A percentile compares a stretch with the other conserved stretches of the same genome.
Evolutionary conservation across 192 early-diverging fungal species (phyloP).

Genomic region (Pilobolus umbonatus): DNA sequence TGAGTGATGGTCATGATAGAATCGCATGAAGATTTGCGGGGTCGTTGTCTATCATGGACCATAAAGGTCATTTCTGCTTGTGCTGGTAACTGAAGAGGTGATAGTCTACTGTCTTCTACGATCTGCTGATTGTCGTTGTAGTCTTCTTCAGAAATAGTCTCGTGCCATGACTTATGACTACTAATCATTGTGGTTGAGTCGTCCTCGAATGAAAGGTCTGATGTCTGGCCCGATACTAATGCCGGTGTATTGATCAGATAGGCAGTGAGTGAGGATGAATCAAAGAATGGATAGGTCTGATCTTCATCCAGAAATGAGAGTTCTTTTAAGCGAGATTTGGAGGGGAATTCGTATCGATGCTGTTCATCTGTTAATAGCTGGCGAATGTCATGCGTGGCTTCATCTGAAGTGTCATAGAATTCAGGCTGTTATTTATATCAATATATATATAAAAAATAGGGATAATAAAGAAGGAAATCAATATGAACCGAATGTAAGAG

Average conservation of each 20-base stretch:
- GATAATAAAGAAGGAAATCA: no score
- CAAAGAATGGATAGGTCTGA: conserved; percentile 12
- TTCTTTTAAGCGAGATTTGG: conserved; percentile 6
- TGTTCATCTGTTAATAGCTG: conserved; percentile 5
- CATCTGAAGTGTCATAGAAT: conserved; percentile 9
- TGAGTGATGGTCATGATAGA: conserved; percentile 8
- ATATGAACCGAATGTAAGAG: no score
- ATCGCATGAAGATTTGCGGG: conserved; percentile 12
- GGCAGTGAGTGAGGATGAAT: conserved; percentile 18
- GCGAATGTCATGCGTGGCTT: background rate
- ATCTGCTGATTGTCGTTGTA: conserved; percentile 6
- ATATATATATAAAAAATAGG: no score
- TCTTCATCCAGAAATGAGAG: conserved; percentile 11
- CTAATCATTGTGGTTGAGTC: background rate
- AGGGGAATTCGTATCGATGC: conserved; percentile 11
- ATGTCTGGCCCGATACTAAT: conserved; percentile 3
- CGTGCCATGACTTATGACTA: background rate
- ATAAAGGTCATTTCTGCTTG: conserved; percentile 1
- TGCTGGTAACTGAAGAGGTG: conserved; percentile 25
- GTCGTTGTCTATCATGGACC: background rate
- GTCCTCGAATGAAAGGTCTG: no score
- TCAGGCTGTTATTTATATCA: no score
- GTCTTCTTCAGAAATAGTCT: no score
- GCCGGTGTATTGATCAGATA: background rate
- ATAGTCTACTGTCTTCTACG: conserved; percentile 15